Base-by-base conservation (phyloP, 1,284 basidiomycete species). In the Ceratobasidium sp. region DNA sequence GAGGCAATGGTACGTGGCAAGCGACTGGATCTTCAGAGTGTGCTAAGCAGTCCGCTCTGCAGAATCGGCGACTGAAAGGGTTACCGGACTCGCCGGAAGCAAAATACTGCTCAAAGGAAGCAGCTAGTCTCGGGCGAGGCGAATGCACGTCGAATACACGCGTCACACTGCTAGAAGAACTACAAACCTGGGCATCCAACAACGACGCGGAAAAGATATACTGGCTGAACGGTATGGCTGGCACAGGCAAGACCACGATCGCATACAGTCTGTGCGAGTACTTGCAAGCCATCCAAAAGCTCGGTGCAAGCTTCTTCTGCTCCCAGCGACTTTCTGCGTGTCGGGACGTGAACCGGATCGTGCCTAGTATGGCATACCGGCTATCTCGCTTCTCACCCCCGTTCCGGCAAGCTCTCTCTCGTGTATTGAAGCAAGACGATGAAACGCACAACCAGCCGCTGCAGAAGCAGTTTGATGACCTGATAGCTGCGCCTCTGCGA, bases 161-260 rank as follows among this genome's bases (percentile, higher is more conserved):
- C 0, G 31, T 35, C 1, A 45, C 28, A 15, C n/a, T 65, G 2
- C 15, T 65, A 5, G 3, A 20, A 20, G 15, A 51, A 2, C 17
- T 65, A 35, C 26, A 33, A 17, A 26, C 31, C 45, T 65, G 63
- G 63, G 13, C 63, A 1, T 15, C 15, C 4, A 23, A 49, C 8
- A 7, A 11, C 2, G 33, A 47, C 1, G 23, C n/a, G 5, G 54
- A 56, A 17, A 45, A 39, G 35, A 20, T 71, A n/a, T 71, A 58
- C 53, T 71, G 54, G 53, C 51, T 71, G 28, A 71, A 71, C 53
- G 54, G 67, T 37, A 71, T 71, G 67, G 67, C 67, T 60, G 54
- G 67, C 23, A 51, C n/a, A 45, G 61, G 42, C 61, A 64, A 64
- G 28, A 64, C 61, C 1, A 64, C 61, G 8, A 51, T 65, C 15